Base-by-base conservation (phyloP, 2,329 filamentous ascomycete species). In the Epichloe gansuensis region DNA sequence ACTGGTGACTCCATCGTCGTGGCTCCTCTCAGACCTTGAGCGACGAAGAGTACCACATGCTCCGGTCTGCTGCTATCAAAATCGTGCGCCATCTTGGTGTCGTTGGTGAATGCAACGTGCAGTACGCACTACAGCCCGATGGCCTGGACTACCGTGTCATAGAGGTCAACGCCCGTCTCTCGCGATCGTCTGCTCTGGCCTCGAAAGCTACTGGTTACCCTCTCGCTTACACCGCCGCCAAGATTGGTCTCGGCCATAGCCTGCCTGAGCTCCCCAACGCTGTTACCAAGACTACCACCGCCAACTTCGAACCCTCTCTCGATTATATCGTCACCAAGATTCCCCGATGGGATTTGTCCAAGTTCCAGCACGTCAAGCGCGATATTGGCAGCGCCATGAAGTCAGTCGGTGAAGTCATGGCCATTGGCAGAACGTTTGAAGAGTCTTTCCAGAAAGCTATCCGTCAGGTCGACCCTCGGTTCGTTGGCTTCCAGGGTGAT, bases 301-400 rank as follows among this genome's bases (percentile, higher is more conserved):
- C 93, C 65, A 97, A 97, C 78, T 98, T 98, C 67, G 93, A 98
- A 72, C 93, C 93, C 50, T 94, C 88, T 57, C 76, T 98, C 58
- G 93, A 98, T 66, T 98, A 98, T 69, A 89, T 98, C 59, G 93
- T 98, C 59, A 95, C 90, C 61, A 98, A 98, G 78, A 97, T 98
- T 62, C 93, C 93, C 62, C 84, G 93, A 65, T 98, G 93, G 93
- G 93, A 98, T 77, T 72, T 98, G 66, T 83, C 88, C 76, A 98
- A 98, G 76, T 98, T 98, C 78, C 91, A 97, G 74, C 91, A 97
- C 64, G 93, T 98, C 59, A 94, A 95, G 77, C 86, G 93, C 56
- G 88, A 95, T 65, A 97, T 98, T 66, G 93, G 93, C 61, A 95
- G 88, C 66, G 86, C 91, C 56, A 98, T 98, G 93, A 98, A 97